Percentiles rank a stretch among this genome's conserved stretches.
Evolutionary conservation across 2,329 filamentous ascomycete genomes (phyloP).

Genomic region (Cladosporium sp.): DNA sequence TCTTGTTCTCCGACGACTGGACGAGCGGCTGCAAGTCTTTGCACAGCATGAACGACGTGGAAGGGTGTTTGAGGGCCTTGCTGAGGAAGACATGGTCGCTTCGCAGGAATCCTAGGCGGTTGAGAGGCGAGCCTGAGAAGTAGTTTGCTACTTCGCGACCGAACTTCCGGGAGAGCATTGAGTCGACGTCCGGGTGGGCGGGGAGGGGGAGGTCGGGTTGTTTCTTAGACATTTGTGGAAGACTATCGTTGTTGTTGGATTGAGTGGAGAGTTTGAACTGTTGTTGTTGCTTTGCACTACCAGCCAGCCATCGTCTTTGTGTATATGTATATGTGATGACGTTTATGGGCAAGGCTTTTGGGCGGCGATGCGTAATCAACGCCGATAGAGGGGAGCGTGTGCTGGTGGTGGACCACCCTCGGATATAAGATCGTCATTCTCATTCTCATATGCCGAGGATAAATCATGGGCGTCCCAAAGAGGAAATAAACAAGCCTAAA

Average conservation of each 20-base stretch:
- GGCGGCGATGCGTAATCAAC: neutral
- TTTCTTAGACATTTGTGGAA: slow-evolving; percentile 5
- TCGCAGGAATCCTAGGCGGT: slow-evolving; percentile 75
- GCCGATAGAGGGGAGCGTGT: neutral
- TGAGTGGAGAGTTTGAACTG: too few species aligned
- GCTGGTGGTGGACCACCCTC: neutral
- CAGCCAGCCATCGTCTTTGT: neutral
- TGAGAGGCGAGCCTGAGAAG: slow-evolving; percentile 72
- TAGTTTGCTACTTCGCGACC: slow-evolving; percentile 79
- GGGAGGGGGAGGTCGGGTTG: slow-evolving; percentile 53
- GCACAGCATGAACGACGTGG: slow-evolving; percentile 71
- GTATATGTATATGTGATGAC: neutral
- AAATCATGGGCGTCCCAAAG: neutral
- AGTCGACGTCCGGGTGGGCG: slow-evolving; percentile 56
- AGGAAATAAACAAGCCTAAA: neutral
- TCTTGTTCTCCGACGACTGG: slow-evolving; percentile 30
- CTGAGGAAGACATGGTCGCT: slow-evolving; percentile 66
- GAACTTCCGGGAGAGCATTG: slow-evolving; percentile 72
- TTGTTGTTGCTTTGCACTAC: neutral
- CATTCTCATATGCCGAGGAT: neutral
- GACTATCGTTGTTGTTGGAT: neutral
- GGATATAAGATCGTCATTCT: neutral
- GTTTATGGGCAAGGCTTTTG: neutral
- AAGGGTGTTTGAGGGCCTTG: slow-evolving; percentile 61
- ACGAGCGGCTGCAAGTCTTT: slow-evolving; percentile 71